Conservation (phyloP, 495 filamentous ascomycete genomes). For the Viridothelium virens region DNA sequence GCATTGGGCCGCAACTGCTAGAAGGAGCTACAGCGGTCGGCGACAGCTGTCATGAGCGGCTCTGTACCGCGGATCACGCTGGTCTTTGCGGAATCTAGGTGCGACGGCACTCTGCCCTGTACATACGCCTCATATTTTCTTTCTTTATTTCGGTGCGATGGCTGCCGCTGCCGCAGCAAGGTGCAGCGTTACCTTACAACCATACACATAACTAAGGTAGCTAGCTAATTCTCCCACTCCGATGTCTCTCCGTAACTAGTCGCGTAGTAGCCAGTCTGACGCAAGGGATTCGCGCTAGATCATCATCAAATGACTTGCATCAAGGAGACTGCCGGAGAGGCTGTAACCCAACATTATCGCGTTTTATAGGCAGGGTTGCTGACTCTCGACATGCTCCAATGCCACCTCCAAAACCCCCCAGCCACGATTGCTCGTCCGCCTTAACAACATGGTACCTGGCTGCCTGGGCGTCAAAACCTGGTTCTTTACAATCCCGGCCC, state of each 20-base stretch:
- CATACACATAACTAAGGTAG: background rate
- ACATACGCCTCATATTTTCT: background rate
- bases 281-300: background rate
- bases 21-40: conserved; percentile 1
- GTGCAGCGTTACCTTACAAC: background rate
- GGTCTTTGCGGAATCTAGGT: too few relatives aligned
- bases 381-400: background rate
- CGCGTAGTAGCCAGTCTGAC: background rate
- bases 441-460: background rate
- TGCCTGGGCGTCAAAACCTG: too few relatives aligned
- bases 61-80: background rate
- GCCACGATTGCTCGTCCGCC: background rate
- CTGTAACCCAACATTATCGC: conserved; percentile 3
- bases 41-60: conserved; percentile 4
- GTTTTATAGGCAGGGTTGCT: conserved; percentile 5
- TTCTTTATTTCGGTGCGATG: background rate
- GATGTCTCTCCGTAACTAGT: too few relatives aligned
- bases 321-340: conserved; percentile 1
- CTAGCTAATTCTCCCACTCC: background rate
- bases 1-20: conserved; percentile 7
- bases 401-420: background rate
- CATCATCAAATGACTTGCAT: conserved; percentile 10
- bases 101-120: background rate
- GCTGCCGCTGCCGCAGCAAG: background rate
- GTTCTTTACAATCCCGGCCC: background rate